Percentiles rank a stretch among this genome's conserved stretches.
phyloP scores from a whole-genome alignment of 768 basidiomycete genomes.

The Cystobasidium ongulense region DNA sequence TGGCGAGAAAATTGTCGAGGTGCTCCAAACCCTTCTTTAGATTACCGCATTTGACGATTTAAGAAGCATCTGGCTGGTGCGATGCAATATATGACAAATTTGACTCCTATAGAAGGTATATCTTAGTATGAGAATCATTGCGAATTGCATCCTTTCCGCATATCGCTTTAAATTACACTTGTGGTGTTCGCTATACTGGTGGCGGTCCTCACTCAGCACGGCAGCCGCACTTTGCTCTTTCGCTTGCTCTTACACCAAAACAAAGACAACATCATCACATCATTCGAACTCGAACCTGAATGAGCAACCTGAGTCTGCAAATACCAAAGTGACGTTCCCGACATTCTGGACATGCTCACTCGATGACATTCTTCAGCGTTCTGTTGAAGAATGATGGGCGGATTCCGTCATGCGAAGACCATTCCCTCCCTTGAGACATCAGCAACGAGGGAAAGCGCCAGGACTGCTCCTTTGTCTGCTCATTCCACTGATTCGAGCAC shows the following conservation, averaged over 20 bases:
- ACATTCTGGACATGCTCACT: not conserved
- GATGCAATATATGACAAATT: not conserved
- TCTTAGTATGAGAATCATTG: too few relatives aligned
- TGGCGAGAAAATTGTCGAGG: conserved; percentile 73
- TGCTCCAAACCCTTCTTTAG: conserved; percentile 36
- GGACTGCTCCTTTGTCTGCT: not conserved
- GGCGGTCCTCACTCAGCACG: too few relatives aligned
- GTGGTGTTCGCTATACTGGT: too few relatives aligned
- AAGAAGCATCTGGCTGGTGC: not conserved
- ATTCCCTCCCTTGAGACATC: not conserved
- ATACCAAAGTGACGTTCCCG: too few relatives aligned
- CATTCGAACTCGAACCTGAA: too few relatives aligned
- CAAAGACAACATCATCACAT: too few relatives aligned
- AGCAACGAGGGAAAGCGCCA: not conserved
- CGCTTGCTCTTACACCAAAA: too few relatives aligned
- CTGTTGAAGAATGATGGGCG: not conserved
- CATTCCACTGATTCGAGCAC: not conserved
- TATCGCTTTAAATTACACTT: too few relatives aligned
- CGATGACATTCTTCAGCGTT: not conserved
- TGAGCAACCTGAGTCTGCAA: too few relatives aligned
- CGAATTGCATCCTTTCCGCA: too few relatives aligned
- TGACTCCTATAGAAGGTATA: not conserved
- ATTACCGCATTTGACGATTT: not conserved
- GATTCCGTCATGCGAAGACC: not conserved
- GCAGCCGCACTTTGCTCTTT: too few relatives aligned